Evolutionary conservation across 352 stramenopile species (phyloP), one percentile per base, ranked within the genome.

Genomic region (Phytophthora lateralis): DNA sequence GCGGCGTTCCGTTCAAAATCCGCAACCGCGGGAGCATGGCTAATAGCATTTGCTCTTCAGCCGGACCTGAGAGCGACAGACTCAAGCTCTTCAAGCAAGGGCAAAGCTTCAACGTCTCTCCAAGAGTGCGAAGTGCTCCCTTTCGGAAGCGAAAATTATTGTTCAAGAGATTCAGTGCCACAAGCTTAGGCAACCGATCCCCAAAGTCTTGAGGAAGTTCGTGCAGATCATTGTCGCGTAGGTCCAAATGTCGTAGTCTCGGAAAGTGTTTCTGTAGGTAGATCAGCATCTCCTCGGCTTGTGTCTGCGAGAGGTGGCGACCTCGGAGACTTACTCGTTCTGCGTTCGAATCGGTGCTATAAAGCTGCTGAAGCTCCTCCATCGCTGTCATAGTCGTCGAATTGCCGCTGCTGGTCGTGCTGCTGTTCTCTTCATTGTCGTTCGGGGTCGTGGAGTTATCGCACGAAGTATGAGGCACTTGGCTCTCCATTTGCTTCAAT

Each of bases 11-110:
- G 38, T 92, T 92, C 12, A 92, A 65, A 53, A 89, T 85, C 0
- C 73, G 68, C 8, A 92, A 65, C 55, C 61, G 60, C 0, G 82
- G 80, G 4, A 92, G 67, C 73, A 88, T 84, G 34, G 75, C 63
- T 6, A 77, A 63, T 8, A 92, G 42, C 15, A 89, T 47, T 21
- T 77, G 73, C 41, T 92, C 80, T 52, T 90, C 81, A 9, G 88
- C 71, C 5, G 72, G 68, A 27, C 71, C 82, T 21, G 56, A 72
- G 9, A 92, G 61, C 11, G 77, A 75, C 39, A 90, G 48, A 47
- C 74, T 82, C 17, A 92, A 68, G 32, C 77, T 89, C 37, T 88
- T 88, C 20, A 92, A 56, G 2, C 69, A 76, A n/a, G 58, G 39
- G 43, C 82, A 89, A 3, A 50, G 29, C 17, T 73, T 53, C n/a